Evolutionary conservation across 805 yeast genomes (phyloP).

Genomic region (Groenewaldozyma tartarivorans): DNA sequence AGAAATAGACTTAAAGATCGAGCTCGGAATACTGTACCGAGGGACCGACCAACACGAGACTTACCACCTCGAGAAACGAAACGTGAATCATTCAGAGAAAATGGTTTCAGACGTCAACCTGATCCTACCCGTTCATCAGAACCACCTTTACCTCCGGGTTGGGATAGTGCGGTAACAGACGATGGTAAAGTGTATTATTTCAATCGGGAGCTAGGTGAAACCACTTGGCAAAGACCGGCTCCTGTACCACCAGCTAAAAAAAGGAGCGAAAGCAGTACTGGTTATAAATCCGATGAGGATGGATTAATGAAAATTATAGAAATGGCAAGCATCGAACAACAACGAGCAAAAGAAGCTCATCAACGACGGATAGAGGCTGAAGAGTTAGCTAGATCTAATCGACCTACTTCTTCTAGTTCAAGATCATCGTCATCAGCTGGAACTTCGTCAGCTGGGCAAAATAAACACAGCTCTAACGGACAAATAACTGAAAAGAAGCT

Average conservation of each 20-base stretch:
- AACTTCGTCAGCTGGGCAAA: background rate
- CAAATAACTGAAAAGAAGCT: constrained; percentile 6
- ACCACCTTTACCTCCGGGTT: constrained; percentile 44
- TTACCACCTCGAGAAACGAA: too few relatives aligned
- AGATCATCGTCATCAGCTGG: constrained; percentile 13
- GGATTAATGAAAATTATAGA: constrained; percentile 32
- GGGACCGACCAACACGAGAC: too few relatives aligned
- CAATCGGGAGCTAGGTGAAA: constrained; percentile 37
- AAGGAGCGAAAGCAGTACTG: constrained; percentile 11
- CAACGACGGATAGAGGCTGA: background rate
- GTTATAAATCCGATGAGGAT: too few relatives aligned
- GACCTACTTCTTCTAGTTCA: constrained; percentile 8
- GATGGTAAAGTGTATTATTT: constrained; percentile 43
- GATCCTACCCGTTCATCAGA: background rate
- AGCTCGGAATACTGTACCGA: background rate
- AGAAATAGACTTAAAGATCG: background rate
- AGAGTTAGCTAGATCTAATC: background rate
- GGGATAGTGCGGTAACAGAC: constrained; percentile 51
- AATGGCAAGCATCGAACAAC: constrained; percentile 27
- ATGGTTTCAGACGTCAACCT: too few relatives aligned
- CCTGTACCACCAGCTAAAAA: constrained; percentile 5
- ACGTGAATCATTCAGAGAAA: too few relatives aligned
- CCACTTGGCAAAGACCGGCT: constrained; percentile 56
- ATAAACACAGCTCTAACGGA: background rate
- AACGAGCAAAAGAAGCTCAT: constrained; percentile 22